phyloP scores from a whole-genome alignment of 2,329 filamentous ascomycete genomes.

The Plectosphaerella cucumerina region DNA sequence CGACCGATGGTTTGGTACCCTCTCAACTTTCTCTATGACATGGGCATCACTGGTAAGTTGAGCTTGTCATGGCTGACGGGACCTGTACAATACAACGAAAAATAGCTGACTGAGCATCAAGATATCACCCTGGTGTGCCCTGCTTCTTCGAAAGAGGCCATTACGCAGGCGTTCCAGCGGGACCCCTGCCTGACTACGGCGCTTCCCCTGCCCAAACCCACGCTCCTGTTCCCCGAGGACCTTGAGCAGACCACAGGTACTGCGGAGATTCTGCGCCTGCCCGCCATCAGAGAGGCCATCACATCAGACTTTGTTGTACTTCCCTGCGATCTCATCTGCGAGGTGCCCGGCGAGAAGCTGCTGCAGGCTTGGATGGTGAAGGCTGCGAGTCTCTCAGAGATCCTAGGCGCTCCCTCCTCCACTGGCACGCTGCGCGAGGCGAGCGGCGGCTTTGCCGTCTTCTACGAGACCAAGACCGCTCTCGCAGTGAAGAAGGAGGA shows the following conservation, averaged over 20 bases:
- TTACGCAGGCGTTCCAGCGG: constrained; percentile 67
- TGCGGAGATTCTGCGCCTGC: constrained; percentile 79
- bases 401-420: constrained; percentile 46
- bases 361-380: constrained; percentile 91
- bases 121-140: constrained; percentile 61
- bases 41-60: constrained; percentile 66
- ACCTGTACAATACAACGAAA: background rate
- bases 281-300: constrained; percentile 74
- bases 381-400: constrained; percentile 63
- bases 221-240: constrained; percentile 70
- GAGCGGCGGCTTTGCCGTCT: constrained; percentile 81
- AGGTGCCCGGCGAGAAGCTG: constrained; percentile 76
- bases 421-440: constrained; percentile 35
- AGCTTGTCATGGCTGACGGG: background rate
- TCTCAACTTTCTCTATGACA: constrained; percentile 79
- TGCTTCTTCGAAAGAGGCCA: constrained; percentile 61
- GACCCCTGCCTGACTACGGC: constrained; percentile 69
- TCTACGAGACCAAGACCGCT: constrained; percentile 79
- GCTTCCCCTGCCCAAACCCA: constrained; percentile 67
- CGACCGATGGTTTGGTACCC: constrained; percentile 89
- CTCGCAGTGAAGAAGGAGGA: constrained; percentile 82
- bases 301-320: constrained; percentile 85
- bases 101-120: constrained; percentile 24
- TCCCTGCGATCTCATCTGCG: constrained; percentile 90
- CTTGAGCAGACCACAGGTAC: constrained; percentile 84